Conservation (phyloP, 2,329 filamentous ascomycete species). For the Stenocarpella maydis region DNA sequence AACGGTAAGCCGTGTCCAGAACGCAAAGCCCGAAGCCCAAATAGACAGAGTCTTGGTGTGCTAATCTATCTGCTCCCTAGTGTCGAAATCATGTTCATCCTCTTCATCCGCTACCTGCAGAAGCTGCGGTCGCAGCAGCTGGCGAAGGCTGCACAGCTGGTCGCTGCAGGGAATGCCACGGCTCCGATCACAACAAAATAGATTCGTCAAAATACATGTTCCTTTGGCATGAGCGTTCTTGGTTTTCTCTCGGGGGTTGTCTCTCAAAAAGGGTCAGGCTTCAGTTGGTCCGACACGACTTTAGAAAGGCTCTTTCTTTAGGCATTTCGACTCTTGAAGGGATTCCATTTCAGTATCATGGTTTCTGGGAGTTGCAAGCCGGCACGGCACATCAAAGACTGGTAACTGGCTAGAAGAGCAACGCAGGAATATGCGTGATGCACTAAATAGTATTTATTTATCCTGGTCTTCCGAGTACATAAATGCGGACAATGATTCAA, state of each 20-base stretch:
- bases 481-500: neutral
- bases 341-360: neutral
- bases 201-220: neutral
- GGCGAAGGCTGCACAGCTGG: conserved; percentile 69
- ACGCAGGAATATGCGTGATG: neutral
- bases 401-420: neutral
- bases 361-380: neutral
- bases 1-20: conserved; percentile 67
- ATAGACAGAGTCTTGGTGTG: too few species aligned
- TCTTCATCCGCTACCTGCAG: conserved; percentile 84
- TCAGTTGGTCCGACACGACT: neutral
- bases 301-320: neutral
- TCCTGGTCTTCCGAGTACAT: neutral
- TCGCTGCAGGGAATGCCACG: conserved; percentile 64
- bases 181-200: conserved; percentile 44
- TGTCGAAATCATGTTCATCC: conserved; percentile 86
- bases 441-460: neutral
- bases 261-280: neutral
- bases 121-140: conserved; percentile 75
- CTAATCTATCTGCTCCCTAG: conserved; percentile 50
- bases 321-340: neutral
- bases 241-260: neutral
- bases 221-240: conserved; percentile 10
- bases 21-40: neutral
- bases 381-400: neutral